Percentiles rank a stretch among this genome's conserved stretches.
These are phyloP conservation scores for Colletotrichum eremochloae DNA, from an alignment of 2,329 filamentous ascomycete species.

Conservation along the genomic window DNA sequence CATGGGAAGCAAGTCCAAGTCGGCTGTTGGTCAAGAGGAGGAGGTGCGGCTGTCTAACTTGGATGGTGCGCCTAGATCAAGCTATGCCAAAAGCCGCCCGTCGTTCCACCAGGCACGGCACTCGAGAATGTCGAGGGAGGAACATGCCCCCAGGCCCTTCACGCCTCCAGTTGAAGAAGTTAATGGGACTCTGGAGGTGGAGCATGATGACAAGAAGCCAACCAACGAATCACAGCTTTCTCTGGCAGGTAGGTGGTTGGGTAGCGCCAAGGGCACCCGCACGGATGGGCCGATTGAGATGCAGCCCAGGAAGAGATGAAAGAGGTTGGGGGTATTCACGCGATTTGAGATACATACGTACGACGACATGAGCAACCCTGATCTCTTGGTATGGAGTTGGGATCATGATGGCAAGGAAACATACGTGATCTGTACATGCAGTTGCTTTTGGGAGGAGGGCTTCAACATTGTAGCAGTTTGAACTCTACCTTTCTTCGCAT, in stretches of 20 bases:
- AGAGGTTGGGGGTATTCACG: not conserved
- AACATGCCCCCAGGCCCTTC: slow-evolving; percentile 22
- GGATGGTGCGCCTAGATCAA: slow-evolving; percentile 17
- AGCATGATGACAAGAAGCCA: not conserved
- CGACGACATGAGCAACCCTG: not conserved
- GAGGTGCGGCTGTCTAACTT: slow-evolving; percentile 1
- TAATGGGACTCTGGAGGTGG: not conserved
- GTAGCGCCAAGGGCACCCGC: slow-evolving; percentile 12
- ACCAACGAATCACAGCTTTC: slow-evolving; percentile 27
- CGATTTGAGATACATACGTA: not conserved
- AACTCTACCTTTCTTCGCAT: not conserved
- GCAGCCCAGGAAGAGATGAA: slow-evolving; percentile 11
- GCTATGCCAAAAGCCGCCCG: slow-evolving; percentile 15
- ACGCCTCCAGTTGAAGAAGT: slow-evolving; percentile 27
- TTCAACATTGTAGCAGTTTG: not conserved
- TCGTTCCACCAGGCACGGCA: slow-evolving; percentile 28
- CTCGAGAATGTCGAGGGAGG: slow-evolving; percentile 36
- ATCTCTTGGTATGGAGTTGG: not conserved
- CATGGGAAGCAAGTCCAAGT: slow-evolving; percentile 15
- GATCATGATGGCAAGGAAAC: too few species aligned
- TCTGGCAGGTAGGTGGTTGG: slow-evolving; percentile 33
- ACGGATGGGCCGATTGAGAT: slow-evolving; percentile 25
- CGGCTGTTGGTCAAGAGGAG: not conserved
- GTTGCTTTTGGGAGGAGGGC: not conserved
- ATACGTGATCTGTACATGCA: slow-evolving; percentile 1